A percentile compares a stretch with the other conserved stretches of the same genome.
Evolutionary conservation across 2,329 filamentous ascomycete species (phyloP).

Genomic region (Neonectria faginata): DNA sequence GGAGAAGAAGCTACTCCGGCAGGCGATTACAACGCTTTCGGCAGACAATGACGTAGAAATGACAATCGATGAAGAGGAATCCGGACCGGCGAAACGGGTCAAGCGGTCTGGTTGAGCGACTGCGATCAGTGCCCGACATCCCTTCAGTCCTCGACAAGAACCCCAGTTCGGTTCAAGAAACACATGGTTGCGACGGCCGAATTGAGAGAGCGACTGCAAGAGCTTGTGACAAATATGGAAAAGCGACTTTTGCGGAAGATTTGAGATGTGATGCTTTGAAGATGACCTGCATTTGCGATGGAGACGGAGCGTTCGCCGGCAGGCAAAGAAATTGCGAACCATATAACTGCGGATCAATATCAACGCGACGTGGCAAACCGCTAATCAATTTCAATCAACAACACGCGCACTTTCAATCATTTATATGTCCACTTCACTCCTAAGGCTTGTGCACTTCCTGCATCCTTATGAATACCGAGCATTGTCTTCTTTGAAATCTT

Average conservation of each 20-base stretch:
- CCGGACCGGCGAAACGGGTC: constrained; percentile 47
- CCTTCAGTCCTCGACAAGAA: neutral
- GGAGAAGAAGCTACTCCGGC: constrained; percentile 75
- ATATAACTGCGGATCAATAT: neutral
- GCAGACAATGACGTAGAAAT: constrained; percentile 42
- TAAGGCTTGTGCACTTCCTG: neutral
- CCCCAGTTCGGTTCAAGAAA: neutral
- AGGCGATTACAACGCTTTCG: constrained; percentile 58
- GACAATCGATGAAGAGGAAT: constrained; percentile 40
- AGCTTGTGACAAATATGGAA: constrained; percentile 12
- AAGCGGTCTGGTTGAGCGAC: constrained; percentile 40
- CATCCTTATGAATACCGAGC: constrained; percentile 3
- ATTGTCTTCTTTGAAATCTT: neutral
- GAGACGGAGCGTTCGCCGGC: constrained; percentile 2
- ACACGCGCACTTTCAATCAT: constrained; percentile 7
- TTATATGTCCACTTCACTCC: constrained; percentile 15
- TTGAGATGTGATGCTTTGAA: constrained; percentile 20
- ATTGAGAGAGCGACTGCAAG: constrained; percentile 3
- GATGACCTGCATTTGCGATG: constrained; percentile 13
- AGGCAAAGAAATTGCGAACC: constrained; percentile 18
- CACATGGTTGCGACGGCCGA: neutral
- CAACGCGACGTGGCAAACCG: constrained; percentile 15
- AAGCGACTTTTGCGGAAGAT: constrained; percentile 9
- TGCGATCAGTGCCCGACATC: constrained; percentile 1
- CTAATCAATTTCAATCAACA: constrained; percentile 14